These are phyloP conservation scores for Alternaria solani DNA, from an alignment of 2,329 filamentous ascomycete species.

Conservation along the genomic window DNA sequence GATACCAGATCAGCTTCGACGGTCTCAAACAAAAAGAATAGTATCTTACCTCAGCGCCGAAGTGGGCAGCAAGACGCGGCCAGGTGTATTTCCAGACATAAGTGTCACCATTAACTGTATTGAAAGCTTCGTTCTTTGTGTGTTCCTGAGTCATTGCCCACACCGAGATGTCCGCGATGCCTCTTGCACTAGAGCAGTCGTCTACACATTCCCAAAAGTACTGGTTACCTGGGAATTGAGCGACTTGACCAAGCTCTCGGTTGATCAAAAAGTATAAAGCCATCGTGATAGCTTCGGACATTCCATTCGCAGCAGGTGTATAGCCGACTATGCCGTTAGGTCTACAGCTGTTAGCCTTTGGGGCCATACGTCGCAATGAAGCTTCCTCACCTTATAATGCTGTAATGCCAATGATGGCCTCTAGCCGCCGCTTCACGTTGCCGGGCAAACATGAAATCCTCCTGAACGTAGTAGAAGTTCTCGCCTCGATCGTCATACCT, in stretches of 20 bases:
- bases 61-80: constrained; percentile 5
- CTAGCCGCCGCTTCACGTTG: no score
- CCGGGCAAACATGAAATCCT: no score
- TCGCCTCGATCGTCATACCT: no score
- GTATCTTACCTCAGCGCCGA: no score
- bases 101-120: constrained; percentile 12
- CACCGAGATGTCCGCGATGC: constrained; percentile 6
- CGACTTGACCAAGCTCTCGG: constrained; percentile 6
- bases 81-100: constrained; percentile 15
- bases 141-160: constrained; percentile 1
- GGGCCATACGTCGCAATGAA: no score
- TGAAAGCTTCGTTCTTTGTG: constrained; percentile 13
- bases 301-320: constrained; percentile 10
- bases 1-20: no score
- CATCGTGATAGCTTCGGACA: constrained; percentile 12
- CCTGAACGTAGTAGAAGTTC: no score
- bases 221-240: constrained; percentile 8
- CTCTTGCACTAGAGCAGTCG: constrained; percentile 3
- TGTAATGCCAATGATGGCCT: no score
- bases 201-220: constrained; percentile 8
- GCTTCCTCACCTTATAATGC: no score
- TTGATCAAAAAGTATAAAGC: constrained; percentile 17
- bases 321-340: constrained; percentile 8
- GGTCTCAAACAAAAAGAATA: no score
- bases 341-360: no score